These are phyloP conservation scores for Ceratocystis alfenasii DNA, from an alignment of 2,329 filamentous ascomycete genomes.

Conservation along the genomic window DNA sequence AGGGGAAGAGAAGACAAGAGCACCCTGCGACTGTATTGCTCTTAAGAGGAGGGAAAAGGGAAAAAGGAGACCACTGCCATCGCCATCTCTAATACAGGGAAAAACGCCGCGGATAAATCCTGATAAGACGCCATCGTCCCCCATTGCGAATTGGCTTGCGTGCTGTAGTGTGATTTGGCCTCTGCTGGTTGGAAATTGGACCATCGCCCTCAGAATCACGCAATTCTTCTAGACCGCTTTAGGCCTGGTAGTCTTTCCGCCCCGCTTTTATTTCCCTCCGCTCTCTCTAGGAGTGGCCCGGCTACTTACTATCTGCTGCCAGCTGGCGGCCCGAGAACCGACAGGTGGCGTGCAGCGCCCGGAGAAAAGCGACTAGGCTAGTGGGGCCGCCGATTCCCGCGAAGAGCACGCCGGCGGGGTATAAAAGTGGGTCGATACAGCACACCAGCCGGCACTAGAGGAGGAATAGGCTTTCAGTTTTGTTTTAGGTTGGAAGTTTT, in stretches of 20 bases:
- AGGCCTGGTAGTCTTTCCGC: conserved; percentile 3
- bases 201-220: conserved; percentile 20
- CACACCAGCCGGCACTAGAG: background rate
- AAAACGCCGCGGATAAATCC: conserved; percentile 3
- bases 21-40: background rate
- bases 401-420: background rate
- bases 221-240: conserved; percentile 22
- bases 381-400: background rate
- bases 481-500: background rate
- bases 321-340: conserved; percentile 6
- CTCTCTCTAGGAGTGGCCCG: background rate
- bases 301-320: conserved; percentile 12
- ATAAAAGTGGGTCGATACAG: background rate
- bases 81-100: background rate
- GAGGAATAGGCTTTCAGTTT: no score
- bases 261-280: conserved; percentile 20
- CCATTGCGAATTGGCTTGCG: background rate
- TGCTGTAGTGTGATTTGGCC: conserved; percentile 1
- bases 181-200: conserved; percentile 15
- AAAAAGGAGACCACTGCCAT: background rate
- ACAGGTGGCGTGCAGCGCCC: background rate
- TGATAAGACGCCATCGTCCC: conserved; percentile 3
- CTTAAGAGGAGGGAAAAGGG: background rate
- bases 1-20: background rate
- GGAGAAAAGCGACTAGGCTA: background rate